Base-by-base conservation (phyloP, 164 flowering plant genomes). In the Vitis riparia region DNA sequence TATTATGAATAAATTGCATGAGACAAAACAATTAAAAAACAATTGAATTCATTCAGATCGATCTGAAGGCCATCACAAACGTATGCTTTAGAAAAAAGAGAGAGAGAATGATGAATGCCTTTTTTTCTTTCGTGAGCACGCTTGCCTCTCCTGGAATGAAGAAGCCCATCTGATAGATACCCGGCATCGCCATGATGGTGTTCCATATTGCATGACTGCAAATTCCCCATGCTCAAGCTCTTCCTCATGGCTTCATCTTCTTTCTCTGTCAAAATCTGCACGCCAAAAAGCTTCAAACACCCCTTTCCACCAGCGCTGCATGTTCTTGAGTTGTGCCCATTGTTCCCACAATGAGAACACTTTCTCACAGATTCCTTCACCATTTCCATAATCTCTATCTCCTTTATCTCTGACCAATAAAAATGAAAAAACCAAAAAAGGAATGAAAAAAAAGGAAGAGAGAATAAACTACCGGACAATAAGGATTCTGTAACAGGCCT, bases 261-360 rank as follows among this genome's bases (percentile, higher is more conserved):
- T 29, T 59, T 57, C 3, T 63, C 51, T 1, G 17, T 27, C 65
- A 13, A 37, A n/a, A 70, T 66, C n/a, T 19, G 37, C 6, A 65
- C 77, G 2, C 78, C 82, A 29, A 78, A 78, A n/a, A 78, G 55
- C 61, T 64, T 78, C 15, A 78, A 8, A 23, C 73, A 51, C 3
- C 37, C 65, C 11, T 59, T 75, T 62, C 66, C 44, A 6, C 44
- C 44, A 37, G 44, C 79, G 47, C 71, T 73, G 59, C 87, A 84
- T 12, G 86, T 81, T 62, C 86, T 79, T 9, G 82, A 76, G 61
- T 84, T 81, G 62, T 87, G 91, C 4, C 91, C 88, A 59, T 75
- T 74, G 64, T 62, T 69, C 3, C 87, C 85, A 62, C 89, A 82
- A 32, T 73, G 72, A 0, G 85, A 82, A 29, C 87, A 84, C 77